Conservation (phyloP, 805 yeast species). For the Saccharomycopsis microspora region DNA sequence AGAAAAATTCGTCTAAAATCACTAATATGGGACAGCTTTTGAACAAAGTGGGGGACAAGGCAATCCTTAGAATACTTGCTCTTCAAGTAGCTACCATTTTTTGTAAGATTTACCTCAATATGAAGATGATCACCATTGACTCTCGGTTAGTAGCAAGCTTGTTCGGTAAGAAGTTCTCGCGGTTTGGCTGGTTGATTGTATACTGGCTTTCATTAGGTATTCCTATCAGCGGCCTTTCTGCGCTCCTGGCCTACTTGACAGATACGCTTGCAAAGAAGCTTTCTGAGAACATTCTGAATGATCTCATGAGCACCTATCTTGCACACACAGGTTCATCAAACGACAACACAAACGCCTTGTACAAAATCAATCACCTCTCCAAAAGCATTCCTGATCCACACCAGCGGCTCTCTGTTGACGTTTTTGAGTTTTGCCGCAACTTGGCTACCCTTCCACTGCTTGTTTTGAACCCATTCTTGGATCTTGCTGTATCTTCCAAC, state of each 20-base stretch:
- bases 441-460: slow-evolving; percentile 72
- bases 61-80: slow-evolving; percentile 24
- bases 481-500: slow-evolving; percentile 8
- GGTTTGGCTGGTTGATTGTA: slow-evolving; percentile 49
- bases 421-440: slow-evolving; percentile 60
- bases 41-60: slow-evolving; percentile 9
- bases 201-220: slow-evolving; percentile 79
- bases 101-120: slow-evolving; percentile 58
- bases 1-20: slow-evolving; percentile 8
- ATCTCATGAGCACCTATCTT: slow-evolving; percentile 58
- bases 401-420: slow-evolving; percentile 74
- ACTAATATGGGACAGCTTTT: slow-evolving; percentile 10
- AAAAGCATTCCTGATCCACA: slow-evolving; percentile 59
- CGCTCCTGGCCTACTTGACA: slow-evolving; percentile 53
- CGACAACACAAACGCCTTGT: slow-evolving; percentile 50
- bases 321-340: slow-evolving; percentile 30
- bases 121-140: slow-evolving; percentile 78
- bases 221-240: slow-evolving; percentile 76
- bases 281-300: slow-evolving; percentile 52
- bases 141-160: slow-evolving; percentile 77
- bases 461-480: slow-evolving; percentile 29
- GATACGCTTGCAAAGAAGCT: slow-evolving; percentile 45
- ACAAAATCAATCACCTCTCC: slow-evolving; percentile 55
- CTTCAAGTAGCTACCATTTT: slow-evolving; percentile 52
- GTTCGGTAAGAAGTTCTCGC: slow-evolving; percentile 55